A percentile compares a stretch with the other conserved stretches of the same genome.
Evolutionary conservation across 139 green algal species (phyloP).

Genomic region (Picochlorum sp.): DNA sequence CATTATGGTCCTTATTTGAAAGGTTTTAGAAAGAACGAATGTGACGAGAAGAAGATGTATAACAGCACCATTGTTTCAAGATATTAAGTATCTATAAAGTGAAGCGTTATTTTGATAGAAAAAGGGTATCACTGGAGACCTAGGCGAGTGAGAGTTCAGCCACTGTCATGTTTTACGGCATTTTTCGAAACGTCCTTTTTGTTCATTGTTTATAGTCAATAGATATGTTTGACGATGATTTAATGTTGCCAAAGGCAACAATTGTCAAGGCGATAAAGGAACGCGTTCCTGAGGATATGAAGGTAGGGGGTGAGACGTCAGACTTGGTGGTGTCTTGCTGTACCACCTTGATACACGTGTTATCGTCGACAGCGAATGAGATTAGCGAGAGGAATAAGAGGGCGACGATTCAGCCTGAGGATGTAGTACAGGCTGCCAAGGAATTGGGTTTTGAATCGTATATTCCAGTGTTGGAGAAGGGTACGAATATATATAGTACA

Average conservation of each 20-base stretch:
- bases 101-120: too few relatives aligned
- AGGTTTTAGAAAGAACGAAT: too few relatives aligned
- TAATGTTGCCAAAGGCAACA: conserved; percentile 28
- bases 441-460: conserved; percentile 50
- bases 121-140: too few relatives aligned
- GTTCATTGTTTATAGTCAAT: too few relatives aligned
- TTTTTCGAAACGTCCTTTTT: too few relatives aligned
- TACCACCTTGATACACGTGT: conserved; percentile 33
- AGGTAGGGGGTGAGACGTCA: conserved; percentile 27
- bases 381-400: conserved; percentile 43
- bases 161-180: too few relatives aligned
- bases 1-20: too few relatives aligned
- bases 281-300: conserved; percentile 34
- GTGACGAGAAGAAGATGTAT: too few relatives aligned
- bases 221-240: conserved; percentile 16
- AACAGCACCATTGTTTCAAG: too few relatives aligned
- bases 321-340: conserved; percentile 46
- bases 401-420: conserved; percentile 52
- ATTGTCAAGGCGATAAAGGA: conserved; percentile 44
- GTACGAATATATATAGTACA: background rate
- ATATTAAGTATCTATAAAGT: too few relatives aligned
- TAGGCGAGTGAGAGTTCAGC: too few relatives aligned
- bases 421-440: conserved; percentile 49
- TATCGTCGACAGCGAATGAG: conserved; percentile 45
- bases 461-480: conserved; percentile 1